Evolutionary conservation across 2,329 filamentous ascomycete species (phyloP).

Genomic region (Knufia fluminis): DNA sequence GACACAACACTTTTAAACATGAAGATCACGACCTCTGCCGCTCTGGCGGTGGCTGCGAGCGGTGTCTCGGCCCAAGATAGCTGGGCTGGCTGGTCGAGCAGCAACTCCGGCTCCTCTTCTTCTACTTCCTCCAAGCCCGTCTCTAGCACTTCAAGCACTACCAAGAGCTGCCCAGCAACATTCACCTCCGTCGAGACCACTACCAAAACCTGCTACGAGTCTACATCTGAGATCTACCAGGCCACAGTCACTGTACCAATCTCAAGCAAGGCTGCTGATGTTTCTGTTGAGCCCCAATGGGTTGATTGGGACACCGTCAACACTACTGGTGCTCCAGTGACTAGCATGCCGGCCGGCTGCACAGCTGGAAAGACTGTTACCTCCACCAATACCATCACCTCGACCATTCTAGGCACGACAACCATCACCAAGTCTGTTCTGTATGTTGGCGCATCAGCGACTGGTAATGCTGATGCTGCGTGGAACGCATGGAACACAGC

Average conservation of each 20-base stretch:
- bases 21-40: constrained; percentile 9
- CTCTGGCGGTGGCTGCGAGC: constrained; percentile 1
- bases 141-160: no score
- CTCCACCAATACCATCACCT: constrained; percentile 2
- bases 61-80: constrained; percentile 6
- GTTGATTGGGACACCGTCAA: neutral
- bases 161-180: constrained; percentile 2
- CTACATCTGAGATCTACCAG: constrained; percentile 3
- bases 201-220: constrained; percentile 2
- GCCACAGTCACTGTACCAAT: neutral
- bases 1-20: neutral
- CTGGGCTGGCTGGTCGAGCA: constrained; percentile 3
- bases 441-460: neutral
- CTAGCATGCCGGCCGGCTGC: neutral
- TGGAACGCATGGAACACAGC: neutral
- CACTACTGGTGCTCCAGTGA: neutral
- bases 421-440: constrained; percentile 4
- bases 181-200: constrained; percentile 1
- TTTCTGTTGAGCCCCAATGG: constrained; percentile 3
- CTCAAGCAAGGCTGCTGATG: neutral
- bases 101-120: no score
- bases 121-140: no score
- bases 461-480: neutral
- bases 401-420: neutral
- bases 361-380: neutral